Conservation (phyloP, 345 rosid genomes). For the Dipteronia sinensis region DNA sequence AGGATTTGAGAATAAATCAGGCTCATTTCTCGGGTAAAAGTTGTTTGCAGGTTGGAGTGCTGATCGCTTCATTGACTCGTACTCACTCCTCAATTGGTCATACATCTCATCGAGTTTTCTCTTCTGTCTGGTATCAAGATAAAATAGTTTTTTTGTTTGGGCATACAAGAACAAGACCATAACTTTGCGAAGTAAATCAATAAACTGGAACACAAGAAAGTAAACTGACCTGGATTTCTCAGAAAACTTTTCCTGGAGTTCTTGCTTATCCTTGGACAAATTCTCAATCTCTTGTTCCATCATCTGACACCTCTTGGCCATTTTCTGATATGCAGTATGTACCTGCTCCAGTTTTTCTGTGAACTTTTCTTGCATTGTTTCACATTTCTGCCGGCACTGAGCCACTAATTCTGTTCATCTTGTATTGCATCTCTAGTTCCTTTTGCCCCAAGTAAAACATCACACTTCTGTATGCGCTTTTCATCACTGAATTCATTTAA, state of each 20-base stretch:
- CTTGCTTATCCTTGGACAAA: conserved; percentile 88
- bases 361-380: conserved; percentile 85
- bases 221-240: conserved; percentile 80
- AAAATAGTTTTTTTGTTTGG: conserved; percentile 6
- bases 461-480: conserved; percentile 86
- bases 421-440: conserved; percentile 93
- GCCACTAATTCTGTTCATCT: conserved; percentile 79
- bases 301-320: conserved; percentile 86
- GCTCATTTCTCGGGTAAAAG: conserved; percentile 69
- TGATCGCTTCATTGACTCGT: conserved; percentile 72
- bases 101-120: conserved; percentile 98
- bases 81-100: conserved; percentile 81
- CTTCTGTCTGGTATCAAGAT: conserved; percentile 69
- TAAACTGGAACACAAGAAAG: conserved; percentile 6
- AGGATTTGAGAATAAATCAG: conserved; percentile 70
- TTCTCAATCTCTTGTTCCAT: conserved; percentile 90
- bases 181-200: not conserved
- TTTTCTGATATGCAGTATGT: conserved; percentile 86
- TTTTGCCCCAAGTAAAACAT: conserved; percentile 87
- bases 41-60: conserved; percentile 76
- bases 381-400: conserved; percentile 90
- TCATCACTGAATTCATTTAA: conserved; percentile 68
- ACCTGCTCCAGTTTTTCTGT: conserved; percentile 90
- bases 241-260: conserved; percentile 91
- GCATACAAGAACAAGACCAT: conserved; percentile 12